Evolutionary conservation across 805 yeast species (phyloP).

Genomic region (Kuraishia molischiana): DNA sequence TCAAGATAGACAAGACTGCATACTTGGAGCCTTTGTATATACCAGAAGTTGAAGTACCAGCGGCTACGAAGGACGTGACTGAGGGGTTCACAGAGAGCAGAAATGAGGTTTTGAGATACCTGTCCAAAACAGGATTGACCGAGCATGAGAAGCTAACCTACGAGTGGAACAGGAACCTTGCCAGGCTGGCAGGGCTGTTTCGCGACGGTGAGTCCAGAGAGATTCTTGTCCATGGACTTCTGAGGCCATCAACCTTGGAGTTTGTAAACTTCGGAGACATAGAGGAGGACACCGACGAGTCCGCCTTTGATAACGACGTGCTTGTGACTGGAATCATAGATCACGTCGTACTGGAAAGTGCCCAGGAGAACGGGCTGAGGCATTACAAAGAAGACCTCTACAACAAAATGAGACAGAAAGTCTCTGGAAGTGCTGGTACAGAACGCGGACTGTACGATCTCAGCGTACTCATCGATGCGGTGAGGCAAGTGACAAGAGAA

Average conservation of each 20-base stretch:
- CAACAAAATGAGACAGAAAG: slow-evolving; percentile 2
- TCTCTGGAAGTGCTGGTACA: slow-evolving; percentile 1
- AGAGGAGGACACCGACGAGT: slow-evolving; percentile 1
- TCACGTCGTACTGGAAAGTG: slow-evolving; percentile 22
- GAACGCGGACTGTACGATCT: neutral
- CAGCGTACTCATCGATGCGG: neutral
- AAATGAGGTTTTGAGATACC: slow-evolving; percentile 4
- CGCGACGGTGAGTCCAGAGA: slow-evolving; percentile 51
- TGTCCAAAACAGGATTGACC: slow-evolving; percentile 10
- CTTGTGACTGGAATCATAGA: slow-evolving; percentile 61
- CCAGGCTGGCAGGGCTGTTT: slow-evolving; percentile 31
- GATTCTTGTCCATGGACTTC: slow-evolving; percentile 42
- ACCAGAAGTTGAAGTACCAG: neutral
- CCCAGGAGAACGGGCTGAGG: slow-evolving; percentile 8
- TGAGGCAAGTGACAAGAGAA: slow-evolving; percentile 1
- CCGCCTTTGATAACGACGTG: slow-evolving; percentile 9
- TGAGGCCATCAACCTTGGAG: slow-evolving; percentile 19
- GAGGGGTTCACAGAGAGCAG: slow-evolving; percentile 2
- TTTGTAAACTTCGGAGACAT: slow-evolving; percentile 5
- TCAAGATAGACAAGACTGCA: neutral
- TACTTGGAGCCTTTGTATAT: neutral
- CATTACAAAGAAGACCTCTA: slow-evolving; percentile 12
- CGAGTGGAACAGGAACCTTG: slow-evolving; percentile 31
- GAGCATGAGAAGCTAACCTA: slow-evolving; percentile 14
- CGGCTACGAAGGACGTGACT: neutral